Base-by-base conservation (phyloP, 441 rosid species). In the Croton setiger region DNA sequence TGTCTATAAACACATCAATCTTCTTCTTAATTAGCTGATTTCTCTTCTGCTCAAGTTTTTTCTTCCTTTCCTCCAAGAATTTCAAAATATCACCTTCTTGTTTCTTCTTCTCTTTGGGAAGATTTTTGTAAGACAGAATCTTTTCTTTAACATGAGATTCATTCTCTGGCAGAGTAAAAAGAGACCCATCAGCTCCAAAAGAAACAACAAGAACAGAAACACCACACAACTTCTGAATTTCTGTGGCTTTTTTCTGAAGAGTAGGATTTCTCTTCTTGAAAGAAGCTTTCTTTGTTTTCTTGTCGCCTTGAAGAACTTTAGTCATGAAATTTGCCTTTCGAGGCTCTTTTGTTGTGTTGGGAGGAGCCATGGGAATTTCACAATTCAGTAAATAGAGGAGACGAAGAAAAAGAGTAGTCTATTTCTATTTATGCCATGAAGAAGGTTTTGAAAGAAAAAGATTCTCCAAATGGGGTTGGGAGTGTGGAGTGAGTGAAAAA, bases 201-300 rank as follows among this genome's bases (percentile, higher is more conserved):
- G 52, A 41, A 18, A 61, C 67, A 60, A 67, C 20, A 44, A 35
- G 41, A 41, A 73, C 63, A 14, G 1, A n/a, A 18, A 60, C 31
- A 35, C 45, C 63, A 35, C 76, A 67, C 0, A 60, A 37, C n/a
- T 57, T 60, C 2, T 49, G 54, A 14, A 73, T 33, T 47, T 73
- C 51, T 1, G 7, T 4, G 5, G 76, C 63, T 45, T 73, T 73
- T 48, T 67, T 73, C 36, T 67, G 62, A 41, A 54, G 21, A 15
- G 68, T 67, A 1, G 67, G 41, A 11, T 21, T 45, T 23, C 76
- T 61, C 67, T 67, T 44, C 33, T 18, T 1, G 36, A 71, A 57
- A 39, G 36, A 60, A 23, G 54, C 15, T 11, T 23, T 37, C 10
- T 48, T 54, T 0, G 17, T 21, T 21, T 23, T 35, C 10, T 33